phyloP scores from a whole-genome alignment of 768 basidiomycete genomes.

The Mrakia hoshinonis region DNA sequence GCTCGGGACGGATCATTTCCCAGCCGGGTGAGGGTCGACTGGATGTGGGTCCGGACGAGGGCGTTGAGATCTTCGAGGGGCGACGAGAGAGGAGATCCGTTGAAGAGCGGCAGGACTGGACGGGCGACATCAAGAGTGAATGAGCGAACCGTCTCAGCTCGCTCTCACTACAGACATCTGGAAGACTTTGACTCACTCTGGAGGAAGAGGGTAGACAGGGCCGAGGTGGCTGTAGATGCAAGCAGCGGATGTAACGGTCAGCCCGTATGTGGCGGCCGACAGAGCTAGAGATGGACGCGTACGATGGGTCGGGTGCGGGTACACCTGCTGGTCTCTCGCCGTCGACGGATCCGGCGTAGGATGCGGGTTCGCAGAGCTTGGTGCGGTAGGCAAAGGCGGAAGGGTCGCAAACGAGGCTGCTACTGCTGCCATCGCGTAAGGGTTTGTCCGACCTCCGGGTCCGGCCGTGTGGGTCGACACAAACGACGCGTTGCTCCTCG shows the following conservation, averaged over 20 bases:
- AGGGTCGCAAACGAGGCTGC: conserved; percentile 13
- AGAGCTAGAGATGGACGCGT: not conserved
- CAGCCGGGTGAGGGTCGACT: conserved; percentile 57
- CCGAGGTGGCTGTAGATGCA: conserved; percentile 14
- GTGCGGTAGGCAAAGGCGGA: conserved; percentile 19
- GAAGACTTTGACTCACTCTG: conserved; percentile 40
- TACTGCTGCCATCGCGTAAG: conserved; percentile 20
- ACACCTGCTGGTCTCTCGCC: not conserved
- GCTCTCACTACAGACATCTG: not conserved
- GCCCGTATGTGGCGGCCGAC: no score
- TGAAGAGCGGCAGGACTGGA: conserved; percentile 73
- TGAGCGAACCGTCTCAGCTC: not conserved
- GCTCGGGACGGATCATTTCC: conserved; percentile 52
- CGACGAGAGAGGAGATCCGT: conserved; percentile 72
- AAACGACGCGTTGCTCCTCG: conserved; percentile 4
- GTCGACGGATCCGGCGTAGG: conserved; percentile 12
- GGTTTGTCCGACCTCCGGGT: not conserved
- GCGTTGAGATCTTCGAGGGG: conserved; percentile 86
- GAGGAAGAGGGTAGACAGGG: conserved; percentile 52
- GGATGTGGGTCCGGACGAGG: conserved; percentile 70
- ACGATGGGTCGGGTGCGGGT: conserved; percentile 26
- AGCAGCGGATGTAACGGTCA: not conserved
- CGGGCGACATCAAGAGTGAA: not conserved
- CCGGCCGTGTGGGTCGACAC: not conserved
- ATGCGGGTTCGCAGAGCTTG: conserved; percentile 14